phyloP scores from a whole-genome alignment of 208 protist species.

The Kentomonas sorsogonicus region DNA sequence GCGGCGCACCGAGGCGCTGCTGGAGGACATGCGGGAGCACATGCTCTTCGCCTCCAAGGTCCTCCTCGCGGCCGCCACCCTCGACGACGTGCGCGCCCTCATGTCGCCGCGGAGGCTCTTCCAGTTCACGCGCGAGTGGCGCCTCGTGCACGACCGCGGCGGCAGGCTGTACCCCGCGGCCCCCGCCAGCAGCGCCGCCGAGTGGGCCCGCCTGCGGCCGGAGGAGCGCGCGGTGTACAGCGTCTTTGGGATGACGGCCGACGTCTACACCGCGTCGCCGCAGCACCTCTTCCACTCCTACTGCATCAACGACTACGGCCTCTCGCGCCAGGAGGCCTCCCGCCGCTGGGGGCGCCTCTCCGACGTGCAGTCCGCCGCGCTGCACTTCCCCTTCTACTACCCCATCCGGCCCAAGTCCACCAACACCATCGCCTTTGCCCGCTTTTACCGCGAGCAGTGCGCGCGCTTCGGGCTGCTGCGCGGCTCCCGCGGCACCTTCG shows the following conservation, averaged over 20 bases:
- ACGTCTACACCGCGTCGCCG: slow-evolving; percentile 27
- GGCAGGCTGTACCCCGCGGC: slow-evolving; percentile 30
- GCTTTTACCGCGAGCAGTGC: slow-evolving; percentile 64
- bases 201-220: slow-evolving; percentile 30
- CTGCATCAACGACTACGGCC: slow-evolving; percentile 72
- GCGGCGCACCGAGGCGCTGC: too few relatives aligned
- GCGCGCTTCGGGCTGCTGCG: slow-evolving; percentile 42
- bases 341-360: slow-evolving; percentile 33
- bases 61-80: slow-evolving; percentile 28
- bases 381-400: slow-evolving; percentile 77
- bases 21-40: slow-evolving; percentile 28
- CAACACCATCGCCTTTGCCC: slow-evolving; percentile 29
- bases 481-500: slow-evolving; percentile 13
- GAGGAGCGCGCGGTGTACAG: slow-evolving; percentile 44
- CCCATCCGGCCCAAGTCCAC: slow-evolving; percentile 33
- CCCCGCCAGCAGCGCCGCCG: not conserved
- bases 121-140: slow-evolving; percentile 18
- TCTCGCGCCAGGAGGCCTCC: slow-evolving; percentile 32
- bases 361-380: slow-evolving; percentile 66
- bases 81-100: slow-evolving; percentile 64
- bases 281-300: slow-evolving; percentile 55
- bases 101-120: slow-evolving; percentile 26
- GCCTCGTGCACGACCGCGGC: slow-evolving; percentile 28
- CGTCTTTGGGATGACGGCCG: slow-evolving; percentile 34
- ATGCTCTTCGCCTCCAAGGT: slow-evolving; percentile 48